Conservation (phyloP, 805 yeast genomes). For the Candida ponderosae region DNA sequence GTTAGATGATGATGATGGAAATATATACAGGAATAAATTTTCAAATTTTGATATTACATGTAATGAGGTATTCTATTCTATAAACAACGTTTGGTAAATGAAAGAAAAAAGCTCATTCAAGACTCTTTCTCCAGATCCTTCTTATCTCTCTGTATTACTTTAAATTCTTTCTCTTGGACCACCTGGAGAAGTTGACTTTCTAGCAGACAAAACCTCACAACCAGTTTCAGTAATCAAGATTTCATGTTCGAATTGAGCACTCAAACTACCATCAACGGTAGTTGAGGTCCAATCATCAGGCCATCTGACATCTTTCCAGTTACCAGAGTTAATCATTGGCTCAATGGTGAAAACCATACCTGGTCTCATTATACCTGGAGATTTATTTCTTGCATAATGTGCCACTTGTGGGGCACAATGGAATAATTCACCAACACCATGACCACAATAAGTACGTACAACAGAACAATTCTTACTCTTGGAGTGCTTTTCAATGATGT, state of each 20-base stretch:
- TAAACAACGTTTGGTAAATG: no score
- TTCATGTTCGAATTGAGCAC: conserved; percentile 96
- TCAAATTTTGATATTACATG: no score
- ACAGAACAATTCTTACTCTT: conserved; percentile 71
- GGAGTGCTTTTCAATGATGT: conserved; percentile 83
- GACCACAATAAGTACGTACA: conserved; percentile 88
- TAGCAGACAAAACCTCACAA: conserved; percentile 80
- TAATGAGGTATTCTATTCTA: no score
- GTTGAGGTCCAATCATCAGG: conserved; percentile 97
- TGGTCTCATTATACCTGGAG: conserved; percentile 88
- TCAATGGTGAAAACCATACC: conserved; percentile 97
- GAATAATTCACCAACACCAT: conserved; percentile 81
- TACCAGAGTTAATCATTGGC: conserved; percentile 91
- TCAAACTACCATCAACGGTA: conserved; percentile 81
- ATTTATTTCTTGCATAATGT: conserved; percentile 89
- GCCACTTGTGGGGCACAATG: conserved; percentile 92
- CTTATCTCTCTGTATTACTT: not conserved
- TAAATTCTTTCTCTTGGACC: conserved; percentile 60
- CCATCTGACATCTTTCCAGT: conserved; percentile 78
- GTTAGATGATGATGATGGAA: no score
- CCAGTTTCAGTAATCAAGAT: conserved; percentile 89
- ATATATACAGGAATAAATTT: no score
- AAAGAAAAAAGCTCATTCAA: no score
- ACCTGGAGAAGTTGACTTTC: conserved; percentile 80
- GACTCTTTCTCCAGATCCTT: no score